Evolutionary conservation across 345 rosid genomes (phyloP).

Genomic region (Syzygium aqueum): DNA sequence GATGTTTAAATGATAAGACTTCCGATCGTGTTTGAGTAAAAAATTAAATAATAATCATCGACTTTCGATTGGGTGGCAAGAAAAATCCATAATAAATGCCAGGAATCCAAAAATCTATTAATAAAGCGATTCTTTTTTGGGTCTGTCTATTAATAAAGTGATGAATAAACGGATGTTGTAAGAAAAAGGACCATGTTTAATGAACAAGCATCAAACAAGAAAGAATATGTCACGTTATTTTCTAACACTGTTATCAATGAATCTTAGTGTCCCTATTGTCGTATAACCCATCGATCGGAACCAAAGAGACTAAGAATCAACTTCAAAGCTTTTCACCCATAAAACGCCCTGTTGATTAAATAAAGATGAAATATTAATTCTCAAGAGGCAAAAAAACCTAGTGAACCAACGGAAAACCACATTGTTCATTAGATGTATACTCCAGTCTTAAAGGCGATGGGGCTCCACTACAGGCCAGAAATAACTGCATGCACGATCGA

Average conservation of each 20-base stretch:
- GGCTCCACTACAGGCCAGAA: background rate
- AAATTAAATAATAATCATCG: background rate
- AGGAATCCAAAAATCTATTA: background rate
- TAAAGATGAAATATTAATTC: background rate
- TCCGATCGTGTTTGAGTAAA: background rate
- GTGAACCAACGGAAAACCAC: background rate
- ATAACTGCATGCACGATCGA: background rate
- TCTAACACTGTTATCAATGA: background rate
- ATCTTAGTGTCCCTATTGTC: background rate
- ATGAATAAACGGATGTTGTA: background rate
- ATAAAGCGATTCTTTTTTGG: background rate
- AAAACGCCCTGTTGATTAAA: no score
- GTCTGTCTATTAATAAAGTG: background rate
- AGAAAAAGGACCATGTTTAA: background rate
- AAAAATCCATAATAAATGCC: background rate
- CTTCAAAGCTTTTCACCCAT: background rate
- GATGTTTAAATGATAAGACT: background rate
- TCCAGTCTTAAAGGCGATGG: background rate
- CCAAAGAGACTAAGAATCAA: background rate
- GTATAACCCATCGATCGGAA: background rate
- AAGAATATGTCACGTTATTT: background rate
- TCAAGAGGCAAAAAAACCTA: background rate
- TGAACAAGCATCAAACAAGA: background rate
- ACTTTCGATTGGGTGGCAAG: background rate
- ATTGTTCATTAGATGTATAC: background rate